A percentile compares a stretch with the other conserved stretches of the same genome.
These are phyloP conservation scores for Ceratocystis huliohia DNA, from an alignment of 2,329 filamentous ascomycete genomes.

Conservation along the genomic window DNA sequence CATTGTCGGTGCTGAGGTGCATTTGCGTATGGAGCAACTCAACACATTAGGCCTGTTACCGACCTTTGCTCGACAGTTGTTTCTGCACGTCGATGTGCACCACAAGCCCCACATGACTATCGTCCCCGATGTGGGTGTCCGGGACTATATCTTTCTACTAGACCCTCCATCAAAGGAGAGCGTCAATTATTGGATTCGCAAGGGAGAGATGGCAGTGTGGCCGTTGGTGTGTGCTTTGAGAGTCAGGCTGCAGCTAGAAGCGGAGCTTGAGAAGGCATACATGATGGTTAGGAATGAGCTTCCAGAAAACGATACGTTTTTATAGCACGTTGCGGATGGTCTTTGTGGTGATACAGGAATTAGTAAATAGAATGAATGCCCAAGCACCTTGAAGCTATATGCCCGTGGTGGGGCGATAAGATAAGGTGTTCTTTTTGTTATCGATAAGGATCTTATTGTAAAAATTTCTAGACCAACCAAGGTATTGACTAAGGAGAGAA, in stretches of 20 bases:
- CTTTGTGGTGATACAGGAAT: not conserved
- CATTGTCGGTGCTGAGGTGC: slow-evolving; percentile 61
- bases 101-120: slow-evolving; percentile 56
- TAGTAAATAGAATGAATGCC: not conserved
- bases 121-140: slow-evolving; percentile 61
- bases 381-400: not conserved
- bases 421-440: slow-evolving; percentile 9
- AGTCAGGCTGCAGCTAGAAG: slow-evolving; percentile 72
- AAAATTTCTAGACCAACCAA: slow-evolving; percentile 19
- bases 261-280: slow-evolving; percentile 76
- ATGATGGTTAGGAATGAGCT: slow-evolving; percentile 53
- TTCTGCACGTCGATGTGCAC: slow-evolving; percentile 64
- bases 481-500: not conserved
- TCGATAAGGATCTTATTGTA: slow-evolving; percentile 18
- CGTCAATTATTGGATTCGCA: slow-evolving; percentile 71
- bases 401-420: slow-evolving; percentile 14
- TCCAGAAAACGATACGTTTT: slow-evolving; percentile 20
- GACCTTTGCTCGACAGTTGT: slow-evolving; percentile 54
- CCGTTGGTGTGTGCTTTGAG: slow-evolving; percentile 72
- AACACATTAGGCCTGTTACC: slow-evolving; percentile 66
- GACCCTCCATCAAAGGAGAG: slow-evolving; percentile 66
- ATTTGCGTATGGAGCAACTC: slow-evolving; percentile 69
- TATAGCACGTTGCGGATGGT: slow-evolving; percentile 4
- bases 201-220: slow-evolving; percentile 83
- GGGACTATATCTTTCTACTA: slow-evolving; percentile 67